Percentiles rank a stretch among this genome's conserved stretches.
phyloP scores from a whole-genome alignment of 2,329 filamentous ascomycete species.

The Fusarium sp. region DNA sequence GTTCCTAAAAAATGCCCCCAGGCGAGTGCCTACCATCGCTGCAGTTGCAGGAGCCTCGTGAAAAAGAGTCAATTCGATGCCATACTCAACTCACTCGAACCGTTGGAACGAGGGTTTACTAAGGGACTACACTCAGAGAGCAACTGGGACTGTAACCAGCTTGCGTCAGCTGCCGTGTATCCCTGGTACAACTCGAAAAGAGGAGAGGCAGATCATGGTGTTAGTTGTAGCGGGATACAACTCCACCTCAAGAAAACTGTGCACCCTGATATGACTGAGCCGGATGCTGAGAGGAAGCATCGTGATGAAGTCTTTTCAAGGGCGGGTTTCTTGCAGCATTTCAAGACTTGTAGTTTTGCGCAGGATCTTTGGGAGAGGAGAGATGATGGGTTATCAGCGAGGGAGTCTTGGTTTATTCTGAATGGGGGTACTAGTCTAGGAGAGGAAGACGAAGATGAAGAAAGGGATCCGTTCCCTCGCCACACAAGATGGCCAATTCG shows the following conservation, averaged over 20 bases:
- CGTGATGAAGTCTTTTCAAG: conserved; percentile 3
- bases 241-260: neutral
- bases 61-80: neutral
- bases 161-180: neutral
- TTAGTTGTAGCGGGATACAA: conserved; percentile 9
- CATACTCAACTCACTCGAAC: neutral
- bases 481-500: too few species aligned
- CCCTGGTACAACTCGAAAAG: neutral
- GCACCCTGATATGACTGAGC: accelerated
- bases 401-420: neutral
- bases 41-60: neutral
- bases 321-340: neutral
- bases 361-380: conserved; percentile 4
- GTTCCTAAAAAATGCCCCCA: neutral
- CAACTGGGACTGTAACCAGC: neutral
- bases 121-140: neutral
- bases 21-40: accelerated
- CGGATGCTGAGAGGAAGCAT: neutral
- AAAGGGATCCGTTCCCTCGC: too few species aligned
- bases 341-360: neutral
- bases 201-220: neutral
- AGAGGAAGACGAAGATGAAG: neutral
- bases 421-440: too few species aligned
- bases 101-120: neutral
- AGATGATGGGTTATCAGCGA: neutral